Evolutionary conservation across 1,284 basidiomycete species (phyloP).

Genomic region (Flammula alnicola): DNA sequence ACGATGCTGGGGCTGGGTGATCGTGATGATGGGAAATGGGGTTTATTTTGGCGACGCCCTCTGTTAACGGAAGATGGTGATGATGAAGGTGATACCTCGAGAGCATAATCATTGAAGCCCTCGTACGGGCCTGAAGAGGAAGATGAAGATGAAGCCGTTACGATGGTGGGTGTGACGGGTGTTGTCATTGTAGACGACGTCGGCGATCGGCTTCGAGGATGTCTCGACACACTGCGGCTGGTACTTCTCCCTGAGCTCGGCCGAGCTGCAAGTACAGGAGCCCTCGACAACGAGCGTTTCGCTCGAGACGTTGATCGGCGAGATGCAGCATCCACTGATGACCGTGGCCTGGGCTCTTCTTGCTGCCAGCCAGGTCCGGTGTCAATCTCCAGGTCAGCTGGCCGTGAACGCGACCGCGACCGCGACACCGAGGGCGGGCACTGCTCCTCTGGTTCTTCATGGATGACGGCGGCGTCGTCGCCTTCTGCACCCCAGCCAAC

Average conservation of each 20-base stretch:
- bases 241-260: constrained; percentile 39
- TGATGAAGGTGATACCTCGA: constrained; percentile 13
- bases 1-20: constrained; percentile 45
- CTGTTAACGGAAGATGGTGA: constrained; percentile 27
- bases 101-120: constrained; percentile 14
- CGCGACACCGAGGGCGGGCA: constrained; percentile 13
- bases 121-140: constrained; percentile 10
- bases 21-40: constrained; percentile 30
- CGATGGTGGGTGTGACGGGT: constrained; percentile 27
- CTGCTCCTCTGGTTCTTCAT: constrained; percentile 24
- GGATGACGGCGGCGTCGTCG: constrained; percentile 42
- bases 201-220: constrained; percentile 32
- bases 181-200: constrained; percentile 25
- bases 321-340: constrained; percentile 39
- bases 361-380: constrained; percentile 27
- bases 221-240: constrained; percentile 35
- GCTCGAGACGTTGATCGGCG: constrained; percentile 43
- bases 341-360: constrained; percentile 29
- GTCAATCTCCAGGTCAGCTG: constrained; percentile 9
- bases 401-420: constrained; percentile 33
- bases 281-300: constrained; percentile 47
- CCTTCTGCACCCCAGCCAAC: constrained; percentile 71
- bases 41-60: constrained; percentile 42
- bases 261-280: constrained; percentile 40
- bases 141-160: constrained; percentile 2